Conservation (phyloP, 345 rosid genomes). For the Euphorbia pulcherrima region DNA sequence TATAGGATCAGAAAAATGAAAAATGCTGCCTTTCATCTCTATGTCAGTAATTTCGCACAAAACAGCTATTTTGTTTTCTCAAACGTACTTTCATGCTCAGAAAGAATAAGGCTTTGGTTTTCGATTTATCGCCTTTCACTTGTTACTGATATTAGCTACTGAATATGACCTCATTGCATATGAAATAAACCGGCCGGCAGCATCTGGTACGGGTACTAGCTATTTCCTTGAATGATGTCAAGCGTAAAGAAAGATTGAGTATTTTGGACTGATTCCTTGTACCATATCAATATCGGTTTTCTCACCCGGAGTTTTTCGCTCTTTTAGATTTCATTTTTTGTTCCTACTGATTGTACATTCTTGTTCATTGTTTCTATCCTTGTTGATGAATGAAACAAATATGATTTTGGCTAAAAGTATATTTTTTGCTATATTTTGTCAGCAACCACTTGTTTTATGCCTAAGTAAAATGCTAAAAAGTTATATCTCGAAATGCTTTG, state of each 20-base stretch:
- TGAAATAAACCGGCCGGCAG: slow-evolving; percentile 3
- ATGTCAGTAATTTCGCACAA: slow-evolving; percentile 16
- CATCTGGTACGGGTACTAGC: neutral
- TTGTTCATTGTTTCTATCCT: neutral
- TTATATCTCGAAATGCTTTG: too few relatives aligned
- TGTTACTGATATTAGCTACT: neutral
- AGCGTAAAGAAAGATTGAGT: neutral
- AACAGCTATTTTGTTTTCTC: neutral
- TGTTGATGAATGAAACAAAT: neutral
- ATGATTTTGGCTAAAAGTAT: neutral
- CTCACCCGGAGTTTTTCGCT: neutral
- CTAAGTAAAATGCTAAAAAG: too few relatives aligned
- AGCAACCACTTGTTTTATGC: too few relatives aligned
- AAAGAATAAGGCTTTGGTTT: neutral
- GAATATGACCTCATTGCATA: neutral
- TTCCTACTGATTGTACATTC: neutral
- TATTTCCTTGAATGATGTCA: neutral
- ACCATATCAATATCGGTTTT: neutral
- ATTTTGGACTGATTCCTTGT: neutral
- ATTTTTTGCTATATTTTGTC: too few relatives aligned
- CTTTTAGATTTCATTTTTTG: neutral
- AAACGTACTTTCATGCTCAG: neutral
- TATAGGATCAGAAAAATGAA: slow-evolving; percentile 30
- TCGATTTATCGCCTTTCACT: neutral
- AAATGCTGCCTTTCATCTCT: slow-evolving; percentile 34